These are phyloP conservation scores for Aspergillus homomorphus DNA, from an alignment of 495 filamentous ascomycete species.

Conservation along the genomic window DNA sequence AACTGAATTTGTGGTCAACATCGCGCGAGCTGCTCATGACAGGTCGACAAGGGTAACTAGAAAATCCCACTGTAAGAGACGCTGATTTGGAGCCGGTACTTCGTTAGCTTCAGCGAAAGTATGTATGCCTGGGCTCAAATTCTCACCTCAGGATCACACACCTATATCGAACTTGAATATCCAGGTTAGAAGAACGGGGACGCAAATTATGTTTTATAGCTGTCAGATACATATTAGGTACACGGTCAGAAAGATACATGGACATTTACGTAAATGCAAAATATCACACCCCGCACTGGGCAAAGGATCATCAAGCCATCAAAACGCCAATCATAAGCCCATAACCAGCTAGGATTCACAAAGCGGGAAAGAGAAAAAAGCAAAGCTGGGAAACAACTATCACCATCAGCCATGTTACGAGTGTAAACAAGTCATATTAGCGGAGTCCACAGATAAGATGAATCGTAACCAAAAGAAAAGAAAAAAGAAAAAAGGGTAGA, in stretches of 20 bases:
- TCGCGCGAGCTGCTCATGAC: too few species aligned
- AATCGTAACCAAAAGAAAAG: conserved; percentile 2
- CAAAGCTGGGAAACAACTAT: not conserved
- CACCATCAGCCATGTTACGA: not conserved
- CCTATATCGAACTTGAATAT: not conserved
- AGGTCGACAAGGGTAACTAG: too few species aligned
- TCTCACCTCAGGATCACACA: not conserved
- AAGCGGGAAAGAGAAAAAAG: not conserved
- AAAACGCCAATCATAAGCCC: not conserved
- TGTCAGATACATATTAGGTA: not conserved
- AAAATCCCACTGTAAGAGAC: too few species aligned
- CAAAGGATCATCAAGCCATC: not conserved
- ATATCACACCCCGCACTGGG: not conserved
- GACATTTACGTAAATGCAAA: not conserved
- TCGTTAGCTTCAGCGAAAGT: too few species aligned
- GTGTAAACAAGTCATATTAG: not conserved
- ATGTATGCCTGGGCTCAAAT: not conserved
- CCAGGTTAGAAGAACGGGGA: not conserved
- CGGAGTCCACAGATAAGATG: not conserved
- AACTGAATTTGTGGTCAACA: too few species aligned
- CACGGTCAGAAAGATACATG: conserved; percentile 3
- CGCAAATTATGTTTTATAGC: conserved; percentile 1
- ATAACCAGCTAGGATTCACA: not conserved
- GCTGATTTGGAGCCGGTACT: too few species aligned
- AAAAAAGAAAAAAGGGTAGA: conserved; percentile 10